Conservation (phyloP, 164 flowering plant genomes). For the Houttuynia cordata region DNA sequence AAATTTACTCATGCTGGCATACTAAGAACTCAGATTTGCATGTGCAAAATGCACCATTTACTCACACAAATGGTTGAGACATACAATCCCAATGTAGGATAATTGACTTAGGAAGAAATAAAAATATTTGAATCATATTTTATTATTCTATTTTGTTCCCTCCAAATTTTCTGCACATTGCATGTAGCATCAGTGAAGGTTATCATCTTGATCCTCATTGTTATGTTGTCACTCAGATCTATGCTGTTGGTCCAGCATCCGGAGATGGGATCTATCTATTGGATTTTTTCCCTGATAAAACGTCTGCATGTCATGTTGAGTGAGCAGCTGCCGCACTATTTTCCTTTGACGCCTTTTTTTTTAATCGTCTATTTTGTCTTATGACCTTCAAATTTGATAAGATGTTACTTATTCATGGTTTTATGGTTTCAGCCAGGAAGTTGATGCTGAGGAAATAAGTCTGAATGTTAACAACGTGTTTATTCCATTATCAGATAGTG, state of each 20-base stretch:
- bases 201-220: neutral
- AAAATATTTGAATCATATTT: no score
- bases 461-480: constrained; percentile 33
- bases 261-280: constrained; percentile 58
- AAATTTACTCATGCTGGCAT: no score
- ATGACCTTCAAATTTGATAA: neutral
- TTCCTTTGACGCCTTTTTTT: no score
- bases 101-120: no score
- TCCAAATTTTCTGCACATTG: no score
- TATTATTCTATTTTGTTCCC: no score
- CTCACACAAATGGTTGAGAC: no score
- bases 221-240: constrained; percentile 46
- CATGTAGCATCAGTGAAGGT: neutral
- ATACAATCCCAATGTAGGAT: no score
- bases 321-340: constrained; percentile 24
- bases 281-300: constrained; percentile 68
- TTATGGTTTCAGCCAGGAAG: constrained; percentile 32
- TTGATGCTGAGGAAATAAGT: constrained; percentile 6
- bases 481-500: constrained; percentile 47
- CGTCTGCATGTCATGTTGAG: constrained; percentile 74
- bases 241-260: constrained; percentile 64
- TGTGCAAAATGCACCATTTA: no score
- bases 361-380: neutral
- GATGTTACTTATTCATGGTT: neutral
- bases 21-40: no score